These are phyloP conservation scores for Phoma sp. DNA, from an alignment of 2,329 filamentous ascomycete genomes.

Conservation along the genomic window DNA sequence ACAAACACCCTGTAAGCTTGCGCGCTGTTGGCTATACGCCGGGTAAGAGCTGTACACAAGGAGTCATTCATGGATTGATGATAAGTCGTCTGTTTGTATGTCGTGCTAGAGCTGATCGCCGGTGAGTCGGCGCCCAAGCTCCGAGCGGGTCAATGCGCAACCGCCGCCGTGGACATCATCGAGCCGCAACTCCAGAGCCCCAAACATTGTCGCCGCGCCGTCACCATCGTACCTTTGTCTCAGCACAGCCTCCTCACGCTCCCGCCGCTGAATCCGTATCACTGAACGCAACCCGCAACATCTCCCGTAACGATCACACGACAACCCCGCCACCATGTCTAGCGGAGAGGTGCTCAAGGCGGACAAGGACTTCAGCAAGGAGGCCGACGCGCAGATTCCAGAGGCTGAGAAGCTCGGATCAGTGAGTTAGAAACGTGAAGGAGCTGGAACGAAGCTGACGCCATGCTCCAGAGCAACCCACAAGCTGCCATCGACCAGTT, in stretches of 20 bases:
- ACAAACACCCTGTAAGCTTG: too few species aligned
- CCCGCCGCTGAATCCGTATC: not conserved
- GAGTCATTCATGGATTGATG: not conserved
- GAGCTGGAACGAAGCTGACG: conserved; percentile 26
- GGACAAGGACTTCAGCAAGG: conserved; percentile 98
- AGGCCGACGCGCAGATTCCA: conserved; percentile 88
- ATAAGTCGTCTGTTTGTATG: not conserved
- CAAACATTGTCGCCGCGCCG: conserved; percentile 17
- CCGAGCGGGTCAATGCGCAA: conserved; percentile 5
- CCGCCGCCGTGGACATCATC: conserved; percentile 16
- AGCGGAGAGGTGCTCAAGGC: conserved; percentile 82
- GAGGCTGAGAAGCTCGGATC: conserved; percentile 90
- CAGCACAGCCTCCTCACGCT: not conserved
- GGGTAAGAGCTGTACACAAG: too few species aligned
- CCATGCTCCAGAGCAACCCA: conserved; percentile 68
- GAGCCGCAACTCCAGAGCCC: conserved; percentile 16
- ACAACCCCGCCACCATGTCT: conserved; percentile 67
- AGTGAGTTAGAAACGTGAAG: conserved; percentile 56
- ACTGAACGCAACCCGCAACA: not conserved
- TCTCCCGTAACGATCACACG: conserved; percentile 10
- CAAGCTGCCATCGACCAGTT: conserved; percentile 94
- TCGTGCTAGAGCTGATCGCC: not conserved
- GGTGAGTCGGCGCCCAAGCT: conserved; percentile 14
- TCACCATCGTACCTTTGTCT: conserved; percentile 7
- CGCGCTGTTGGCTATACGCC: too few species aligned